phyloP scores from a whole-genome alignment of 2,329 filamentous ascomycete genomes.

The Paecilomyces formosus region DNA sequence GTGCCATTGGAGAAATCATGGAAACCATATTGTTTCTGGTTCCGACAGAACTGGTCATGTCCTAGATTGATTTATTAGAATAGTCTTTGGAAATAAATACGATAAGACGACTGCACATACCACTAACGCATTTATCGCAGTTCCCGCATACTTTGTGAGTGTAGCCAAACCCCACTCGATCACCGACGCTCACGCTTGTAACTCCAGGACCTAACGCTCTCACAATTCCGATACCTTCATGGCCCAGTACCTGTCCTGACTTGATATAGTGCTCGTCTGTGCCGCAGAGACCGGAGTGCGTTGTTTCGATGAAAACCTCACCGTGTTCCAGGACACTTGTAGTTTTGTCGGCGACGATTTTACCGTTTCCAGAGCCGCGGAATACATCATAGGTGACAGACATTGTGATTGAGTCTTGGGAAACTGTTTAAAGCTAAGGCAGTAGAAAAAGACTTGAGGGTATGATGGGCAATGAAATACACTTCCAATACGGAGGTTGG shows the following conservation, averaged over 20 bases:
- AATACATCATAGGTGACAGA: too few species aligned
- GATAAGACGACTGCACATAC: neutral
- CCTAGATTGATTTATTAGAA: too few species aligned
- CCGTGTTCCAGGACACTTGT: too few species aligned
- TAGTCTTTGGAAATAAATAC: too few species aligned
- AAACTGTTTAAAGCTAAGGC: too few species aligned
- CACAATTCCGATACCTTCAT: conserved; percentile 31
- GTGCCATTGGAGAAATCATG: neutral
- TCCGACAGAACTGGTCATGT: neutral
- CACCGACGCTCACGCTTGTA: conserved; percentile 29
- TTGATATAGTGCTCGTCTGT: conserved; percentile 42
- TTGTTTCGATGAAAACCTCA: conserved; percentile 53
- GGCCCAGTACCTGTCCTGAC: conserved; percentile 28
- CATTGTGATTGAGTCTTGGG: too few species aligned
- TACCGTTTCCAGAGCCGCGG: too few species aligned
- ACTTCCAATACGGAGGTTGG: too few species aligned
- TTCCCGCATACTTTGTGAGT: conserved; percentile 29
- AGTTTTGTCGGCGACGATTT: too few species aligned
- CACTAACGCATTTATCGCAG: conserved; percentile 27
- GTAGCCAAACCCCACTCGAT: conserved; percentile 38
- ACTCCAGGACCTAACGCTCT: conserved; percentile 22
- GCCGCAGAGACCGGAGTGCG: conserved; percentile 60
- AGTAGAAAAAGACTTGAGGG: too few species aligned
- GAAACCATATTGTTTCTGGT: neutral
- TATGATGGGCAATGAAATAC: too few species aligned